Conservation (phyloP, 208 protist species). For the Trichomonas vaginalis region DNA sequence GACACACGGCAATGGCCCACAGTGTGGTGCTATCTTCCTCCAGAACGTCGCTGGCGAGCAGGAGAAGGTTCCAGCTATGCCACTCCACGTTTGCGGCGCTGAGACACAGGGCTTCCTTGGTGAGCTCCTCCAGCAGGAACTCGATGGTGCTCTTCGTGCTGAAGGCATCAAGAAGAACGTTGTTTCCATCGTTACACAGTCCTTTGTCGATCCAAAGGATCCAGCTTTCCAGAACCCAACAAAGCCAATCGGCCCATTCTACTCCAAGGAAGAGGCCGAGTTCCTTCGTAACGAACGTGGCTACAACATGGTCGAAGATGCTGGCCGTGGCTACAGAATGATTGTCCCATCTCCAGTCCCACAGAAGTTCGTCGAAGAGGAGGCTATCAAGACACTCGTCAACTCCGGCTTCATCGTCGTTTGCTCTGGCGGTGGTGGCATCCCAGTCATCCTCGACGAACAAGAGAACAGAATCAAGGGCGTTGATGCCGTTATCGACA, state of each 20-base stretch:
- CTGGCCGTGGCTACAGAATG: constrained; percentile 8
- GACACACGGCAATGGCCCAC: constrained; percentile 17
- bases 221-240: constrained; percentile 1
- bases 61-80: constrained; percentile 4
- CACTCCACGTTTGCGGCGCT: constrained; percentile 17
- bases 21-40: constrained; percentile 9
- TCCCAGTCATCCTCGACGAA: not conserved
- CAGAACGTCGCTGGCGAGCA: not conserved
- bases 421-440: constrained; percentile 13
- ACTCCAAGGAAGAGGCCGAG: not conserved
- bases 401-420: constrained; percentile 14
- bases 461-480: not conserved
- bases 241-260: constrained; percentile 12
- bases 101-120: constrained; percentile 9
- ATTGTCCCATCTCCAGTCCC: constrained; percentile 7
- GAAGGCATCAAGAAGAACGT: not conserved
- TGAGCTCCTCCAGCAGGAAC: not conserved
- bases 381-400: not conserved
- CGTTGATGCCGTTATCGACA: constrained; percentile 17
- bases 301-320: not conserved
- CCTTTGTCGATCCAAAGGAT: not conserved
- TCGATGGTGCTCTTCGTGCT: not conserved
- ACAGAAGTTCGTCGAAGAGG: not conserved
- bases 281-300: not conserved
- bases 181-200: constrained; percentile 18